phyloP scores from a whole-genome alignment of 2,329 filamentous ascomycete species.

The Fusarium brevicatenulatum region DNA sequence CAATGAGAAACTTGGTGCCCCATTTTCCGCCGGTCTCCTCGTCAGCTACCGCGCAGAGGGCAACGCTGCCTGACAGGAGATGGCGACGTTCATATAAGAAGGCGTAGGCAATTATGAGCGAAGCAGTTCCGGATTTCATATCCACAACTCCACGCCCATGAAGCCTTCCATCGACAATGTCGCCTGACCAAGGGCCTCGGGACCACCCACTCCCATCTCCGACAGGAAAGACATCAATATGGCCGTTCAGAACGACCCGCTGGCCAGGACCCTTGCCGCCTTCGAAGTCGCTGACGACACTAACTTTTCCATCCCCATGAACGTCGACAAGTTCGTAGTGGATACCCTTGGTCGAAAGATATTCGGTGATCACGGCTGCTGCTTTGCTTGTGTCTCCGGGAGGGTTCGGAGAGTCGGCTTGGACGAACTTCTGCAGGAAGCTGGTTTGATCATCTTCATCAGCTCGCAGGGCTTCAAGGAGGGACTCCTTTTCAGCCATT shows the following conservation, averaged over 20 bases:
- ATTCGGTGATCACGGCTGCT: neutral
- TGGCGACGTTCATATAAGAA: neutral
- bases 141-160: constrained; percentile 1
- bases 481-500: no score
- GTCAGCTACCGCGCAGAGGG: neutral
- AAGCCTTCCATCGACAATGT: neutral
- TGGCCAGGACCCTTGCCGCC: neutral
- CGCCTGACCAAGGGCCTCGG: neutral
- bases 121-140: constrained; percentile 6
- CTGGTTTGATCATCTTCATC: no score
- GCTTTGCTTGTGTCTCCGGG: neutral
- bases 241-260: neutral
- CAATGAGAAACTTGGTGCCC: neutral
- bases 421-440: no score
- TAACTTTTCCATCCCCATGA: neutral
- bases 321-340: neutral
- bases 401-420: neutral
- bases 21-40: constrained; percentile 1
- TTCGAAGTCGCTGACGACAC: neutral
- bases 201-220: neutral
- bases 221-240: neutral
- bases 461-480: no score
- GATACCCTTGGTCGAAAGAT: neutral
- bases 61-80: neutral
- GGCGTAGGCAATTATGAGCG: neutral